Conservation (phyloP, 1,284 basidiomycete genomes). For the Athelia sp. region DNA sequence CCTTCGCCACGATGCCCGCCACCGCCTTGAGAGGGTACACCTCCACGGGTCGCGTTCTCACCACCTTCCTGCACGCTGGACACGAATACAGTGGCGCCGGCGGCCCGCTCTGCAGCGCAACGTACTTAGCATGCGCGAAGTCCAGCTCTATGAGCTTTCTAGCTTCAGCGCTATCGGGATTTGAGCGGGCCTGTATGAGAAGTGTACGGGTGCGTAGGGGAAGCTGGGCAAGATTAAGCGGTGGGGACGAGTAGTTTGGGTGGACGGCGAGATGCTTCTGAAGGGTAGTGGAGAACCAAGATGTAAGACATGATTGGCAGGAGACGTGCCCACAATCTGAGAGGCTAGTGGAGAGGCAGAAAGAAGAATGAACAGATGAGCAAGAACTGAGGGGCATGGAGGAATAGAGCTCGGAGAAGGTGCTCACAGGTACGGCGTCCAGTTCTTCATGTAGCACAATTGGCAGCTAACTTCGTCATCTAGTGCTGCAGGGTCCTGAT, state of each 20-base stretch:
- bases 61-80: slow-evolving; percentile 53
- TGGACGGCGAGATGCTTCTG: slow-evolving; percentile 41
- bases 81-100: slow-evolving; percentile 53
- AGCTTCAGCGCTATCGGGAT: slow-evolving; percentile 21
- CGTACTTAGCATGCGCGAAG: neutral
- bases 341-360: slow-evolving; percentile 32
- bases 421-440: slow-evolving; percentile 59
- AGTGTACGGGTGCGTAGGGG: neutral
- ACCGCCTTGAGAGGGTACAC: slow-evolving; percentile 56
- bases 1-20: slow-evolving; percentile 39
- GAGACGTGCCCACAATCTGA: slow-evolving; percentile 66
- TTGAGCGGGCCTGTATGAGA: neutral
- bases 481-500: slow-evolving; percentile 38
- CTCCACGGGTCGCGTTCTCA: slow-evolving; percentile 48
- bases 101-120: no score
- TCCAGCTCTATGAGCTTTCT: slow-evolving; percentile 19
- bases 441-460: slow-evolving; percentile 57
- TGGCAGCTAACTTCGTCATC: slow-evolving; percentile 57
- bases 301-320: slow-evolving; percentile 55
- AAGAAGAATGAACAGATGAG: neutral
- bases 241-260: slow-evolving; percentile 37
- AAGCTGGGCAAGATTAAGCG: no score
- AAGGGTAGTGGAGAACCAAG: slow-evolving; percentile 59
- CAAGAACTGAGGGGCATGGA: no score
- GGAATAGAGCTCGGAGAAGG: no score